Evolutionary conservation across 176 grass and related monocot species (phyloP), one percentile per base, ranked within the genome.

Genomic region (Rhynchospora breviuscula): DNA sequence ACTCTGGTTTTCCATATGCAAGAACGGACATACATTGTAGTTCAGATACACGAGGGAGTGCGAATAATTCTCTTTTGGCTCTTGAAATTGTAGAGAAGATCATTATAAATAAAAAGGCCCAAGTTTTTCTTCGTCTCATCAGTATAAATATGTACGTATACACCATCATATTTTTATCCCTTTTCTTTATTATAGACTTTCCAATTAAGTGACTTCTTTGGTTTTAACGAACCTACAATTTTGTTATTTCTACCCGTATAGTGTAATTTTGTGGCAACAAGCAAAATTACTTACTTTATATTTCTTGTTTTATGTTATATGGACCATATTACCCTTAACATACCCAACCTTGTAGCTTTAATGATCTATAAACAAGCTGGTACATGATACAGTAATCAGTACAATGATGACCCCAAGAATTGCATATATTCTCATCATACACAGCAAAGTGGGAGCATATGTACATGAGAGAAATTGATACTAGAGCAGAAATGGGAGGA

Each of bases 111-210:
- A 91, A 85, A 87, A 90, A 63, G 72, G 52, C 79, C 62, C 90
- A 97, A 84, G 53, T 93, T 90, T 92, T 93, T 84, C 89, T 97
- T 84, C 91, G 91, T 35, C 89, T 97, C 33, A 82, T 91, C 79
- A 77, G 89, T 85, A 83, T 81, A 69, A 97, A 91, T 90, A 97
- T 43, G 94, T 97, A 97, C 40, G 85, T 13, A 57, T 33, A 31
- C n/a, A 77, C 25, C 64, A 58, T 46, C n/a, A 49, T 84, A 35
- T 80, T 81, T 81, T 44, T 68, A 83, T 70, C 61, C 68, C 47
- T 70, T 40, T 59, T 86, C 72, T 53, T 47, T 62, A 46, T 12
- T 87, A 18, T 86, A 23, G 44, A 54, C 47, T 33, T 72, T 73
- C 33, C 49, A 83, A 83, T 19, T 84, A 0, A 63, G 47, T 67